Percentiles rank a stretch among this genome's conserved stretches.
Evolutionary conservation across 1,284 basidiomycete genomes (phyloP).

Genomic region (Chalciporus piperatoides): DNA sequence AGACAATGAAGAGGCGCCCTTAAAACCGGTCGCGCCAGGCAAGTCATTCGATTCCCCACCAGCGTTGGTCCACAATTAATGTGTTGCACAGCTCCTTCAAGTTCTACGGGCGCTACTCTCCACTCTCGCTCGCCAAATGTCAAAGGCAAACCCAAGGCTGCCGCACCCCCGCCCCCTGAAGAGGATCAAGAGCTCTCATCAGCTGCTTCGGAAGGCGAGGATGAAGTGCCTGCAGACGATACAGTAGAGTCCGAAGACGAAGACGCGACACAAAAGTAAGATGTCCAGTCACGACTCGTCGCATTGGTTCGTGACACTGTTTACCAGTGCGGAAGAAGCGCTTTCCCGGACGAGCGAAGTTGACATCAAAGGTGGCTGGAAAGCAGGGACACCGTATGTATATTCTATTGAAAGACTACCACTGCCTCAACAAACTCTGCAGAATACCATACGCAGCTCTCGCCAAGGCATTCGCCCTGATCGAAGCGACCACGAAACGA

Average conservation of each 20-base stretch:
- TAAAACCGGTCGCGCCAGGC: conserved; percentile 7
- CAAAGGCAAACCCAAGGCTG: conserved; percentile 26
- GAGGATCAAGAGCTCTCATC: conserved; percentile 39
- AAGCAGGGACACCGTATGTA: conserved; percentile 78
- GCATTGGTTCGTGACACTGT: conserved; percentile 3
- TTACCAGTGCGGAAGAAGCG: conserved; percentile 64
- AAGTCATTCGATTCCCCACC: conserved; percentile 1
- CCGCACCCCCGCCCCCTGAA: conserved; percentile 24
- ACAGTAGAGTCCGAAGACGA: conserved; percentile 31
- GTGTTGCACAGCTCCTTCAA: conserved; percentile 2
- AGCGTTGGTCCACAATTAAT: neutral
- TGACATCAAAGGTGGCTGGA: conserved; percentile 84
- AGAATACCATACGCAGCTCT: conserved; percentile 95
- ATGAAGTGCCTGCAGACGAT: conserved; percentile 46
- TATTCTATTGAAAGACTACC: neutral
- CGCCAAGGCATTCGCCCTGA: conserved; percentile 83
- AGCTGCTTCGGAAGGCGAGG: conserved; percentile 53
- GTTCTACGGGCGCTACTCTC: conserved; percentile 16
- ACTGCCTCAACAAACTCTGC: conserved; percentile 6
- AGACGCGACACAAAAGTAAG: conserved; percentile 61
- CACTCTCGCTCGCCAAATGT: conserved; percentile 7
- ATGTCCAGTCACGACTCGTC: neutral
- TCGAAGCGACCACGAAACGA: conserved; percentile 95
- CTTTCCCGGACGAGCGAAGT: conserved; percentile 65
- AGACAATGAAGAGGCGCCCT: conserved; percentile 51